These are phyloP conservation scores for Eimeria sp. DNA, from an alignment of 169 alveolate species.

Conservation along the genomic window DNA sequence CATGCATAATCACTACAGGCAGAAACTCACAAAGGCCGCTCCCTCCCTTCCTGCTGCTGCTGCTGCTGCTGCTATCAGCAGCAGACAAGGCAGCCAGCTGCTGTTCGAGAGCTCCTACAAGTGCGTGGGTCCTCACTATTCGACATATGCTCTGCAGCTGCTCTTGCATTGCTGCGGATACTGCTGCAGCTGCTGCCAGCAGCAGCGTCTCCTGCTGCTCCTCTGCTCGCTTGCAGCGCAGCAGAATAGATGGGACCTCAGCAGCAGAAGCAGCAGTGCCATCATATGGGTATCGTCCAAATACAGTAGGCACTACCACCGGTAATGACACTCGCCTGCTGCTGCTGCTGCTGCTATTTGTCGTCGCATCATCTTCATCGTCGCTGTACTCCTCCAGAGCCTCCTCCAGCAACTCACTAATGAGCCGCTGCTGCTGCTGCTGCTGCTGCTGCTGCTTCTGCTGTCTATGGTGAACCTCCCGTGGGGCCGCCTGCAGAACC, in stretches of 20 bases:
- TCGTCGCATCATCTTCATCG: slow-evolving; percentile 22
- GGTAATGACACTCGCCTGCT: slow-evolving; percentile 6
- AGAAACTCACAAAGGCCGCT: slow-evolving; percentile 53
- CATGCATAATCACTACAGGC: slow-evolving; percentile 73
- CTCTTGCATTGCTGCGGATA: slow-evolving; percentile 64
- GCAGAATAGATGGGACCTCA: slow-evolving; percentile 62
- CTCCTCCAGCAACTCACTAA: slow-evolving; percentile 34
- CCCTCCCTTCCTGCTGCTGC: background rate
- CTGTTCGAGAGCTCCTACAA: slow-evolving; percentile 13
- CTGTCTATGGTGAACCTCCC: slow-evolving; percentile 39
- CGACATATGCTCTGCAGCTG: slow-evolving; percentile 52
- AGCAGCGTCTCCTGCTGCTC: slow-evolving; percentile 61
- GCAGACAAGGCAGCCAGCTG: slow-evolving; percentile 10
- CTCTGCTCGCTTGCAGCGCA: slow-evolving; percentile 77
- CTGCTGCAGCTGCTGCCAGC: slow-evolving; percentile 79
- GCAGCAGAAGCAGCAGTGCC: slow-evolving; percentile 47
- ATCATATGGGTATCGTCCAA: slow-evolving; percentile 46
- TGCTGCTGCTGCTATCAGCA: slow-evolving; percentile 39
- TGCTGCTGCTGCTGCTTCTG: slow-evolving; percentile 40
- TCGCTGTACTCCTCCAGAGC: slow-evolving; percentile 45
- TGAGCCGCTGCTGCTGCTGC: slow-evolving; percentile 54
- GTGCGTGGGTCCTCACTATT: slow-evolving; percentile 48
- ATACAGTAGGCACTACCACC: slow-evolving; percentile 39
- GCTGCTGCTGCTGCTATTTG: slow-evolving; percentile 18
- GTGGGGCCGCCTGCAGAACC: background rate